Evolutionary conservation across 495 filamentous ascomycete species (phyloP).

Genomic region (Penicillium flavigenum): DNA sequence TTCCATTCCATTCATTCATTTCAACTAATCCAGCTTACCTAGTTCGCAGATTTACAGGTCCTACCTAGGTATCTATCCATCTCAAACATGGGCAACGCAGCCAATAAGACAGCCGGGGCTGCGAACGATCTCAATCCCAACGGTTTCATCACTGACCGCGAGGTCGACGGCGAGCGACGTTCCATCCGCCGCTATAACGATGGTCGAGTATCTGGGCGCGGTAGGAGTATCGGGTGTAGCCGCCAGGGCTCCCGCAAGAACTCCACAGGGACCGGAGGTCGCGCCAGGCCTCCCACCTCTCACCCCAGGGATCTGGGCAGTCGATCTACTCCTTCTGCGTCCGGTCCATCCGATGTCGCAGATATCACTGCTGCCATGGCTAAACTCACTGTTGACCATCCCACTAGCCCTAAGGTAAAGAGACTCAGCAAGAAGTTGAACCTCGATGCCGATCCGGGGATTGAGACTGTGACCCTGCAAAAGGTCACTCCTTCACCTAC

Average conservation of each 20-base stretch:
- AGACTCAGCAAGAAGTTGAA: neutral
- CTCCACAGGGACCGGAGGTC: neutral
- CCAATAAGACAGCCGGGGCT: neutral
- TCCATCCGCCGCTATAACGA: constrained; percentile 7
- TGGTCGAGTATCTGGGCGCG: constrained; percentile 7
- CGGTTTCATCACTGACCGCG: constrained; percentile 5
- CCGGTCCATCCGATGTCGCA: neutral
- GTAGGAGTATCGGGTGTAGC: neutral
- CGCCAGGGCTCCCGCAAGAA: neutral
- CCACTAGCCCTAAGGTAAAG: neutral
- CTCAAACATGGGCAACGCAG: neutral
- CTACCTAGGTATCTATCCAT: too few species aligned
- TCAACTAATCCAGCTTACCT: neutral
- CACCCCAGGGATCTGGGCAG: neutral
- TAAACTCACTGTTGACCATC: neutral
- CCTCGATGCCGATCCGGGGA: neutral
- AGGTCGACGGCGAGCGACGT: constrained; percentile 3
- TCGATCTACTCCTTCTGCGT: neutral
- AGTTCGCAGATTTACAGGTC: neutral
- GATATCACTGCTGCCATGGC: neutral
- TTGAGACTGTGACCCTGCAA: neutral
- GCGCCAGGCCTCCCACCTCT: neutral
- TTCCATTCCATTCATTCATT: neutral
- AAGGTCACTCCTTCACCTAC: neutral
- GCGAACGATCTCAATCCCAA: constrained; percentile 4